These are phyloP conservation scores for Euclidium syriacum DNA, from an alignment of 345 rosid genomes.

Conservation along the genomic window DNA sequence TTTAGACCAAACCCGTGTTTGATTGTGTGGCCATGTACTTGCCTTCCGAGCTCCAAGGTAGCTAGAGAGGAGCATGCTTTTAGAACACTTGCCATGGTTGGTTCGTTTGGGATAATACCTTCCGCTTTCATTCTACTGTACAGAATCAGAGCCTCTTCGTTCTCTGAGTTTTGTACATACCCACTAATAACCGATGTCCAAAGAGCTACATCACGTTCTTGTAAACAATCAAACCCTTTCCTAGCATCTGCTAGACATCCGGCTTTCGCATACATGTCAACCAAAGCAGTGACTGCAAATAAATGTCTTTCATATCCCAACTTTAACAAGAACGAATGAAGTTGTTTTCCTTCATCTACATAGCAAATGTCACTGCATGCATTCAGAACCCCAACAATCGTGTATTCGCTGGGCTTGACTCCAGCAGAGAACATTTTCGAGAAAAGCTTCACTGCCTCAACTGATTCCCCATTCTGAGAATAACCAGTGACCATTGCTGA, in stretches of 20 bases:
- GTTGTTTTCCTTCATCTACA: slow-evolving; percentile 63
- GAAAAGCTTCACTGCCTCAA: slow-evolving; percentile 52
- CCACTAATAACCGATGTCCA: slow-evolving; percentile 77
- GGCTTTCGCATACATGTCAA: slow-evolving; percentile 71
- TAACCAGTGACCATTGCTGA: slow-evolving; percentile 84
- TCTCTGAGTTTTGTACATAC: slow-evolving; percentile 48
- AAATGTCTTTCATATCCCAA: slow-evolving; percentile 61
- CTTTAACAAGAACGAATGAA: slow-evolving; percentile 55
- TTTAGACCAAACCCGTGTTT: slow-evolving; percentile 44
- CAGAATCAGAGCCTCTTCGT: slow-evolving; percentile 49
- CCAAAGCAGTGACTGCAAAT: slow-evolving; percentile 57
- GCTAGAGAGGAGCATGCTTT: slow-evolving; percentile 57
- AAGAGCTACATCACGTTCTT: slow-evolving; percentile 50
- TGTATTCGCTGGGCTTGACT: slow-evolving; percentile 56
- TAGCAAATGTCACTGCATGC: slow-evolving; percentile 67
- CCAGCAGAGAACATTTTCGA: slow-evolving; percentile 59
- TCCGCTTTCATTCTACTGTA: slow-evolving; percentile 50
- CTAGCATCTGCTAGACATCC: slow-evolving; percentile 44
- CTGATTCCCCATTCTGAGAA: slow-evolving; percentile 70
- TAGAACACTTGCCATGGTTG: slow-evolving; percentile 61
- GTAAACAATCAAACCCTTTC: slow-evolving; percentile 51
- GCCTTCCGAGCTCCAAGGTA: slow-evolving; percentile 55
- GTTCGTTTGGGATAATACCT: slow-evolving; percentile 57
- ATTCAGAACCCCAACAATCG: slow-evolving; percentile 73
- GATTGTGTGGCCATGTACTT: slow-evolving; percentile 57